Base-by-base conservation (phyloP, 202 grass and related monocot genomes). In the Hordeum pubiflorum region DNA sequence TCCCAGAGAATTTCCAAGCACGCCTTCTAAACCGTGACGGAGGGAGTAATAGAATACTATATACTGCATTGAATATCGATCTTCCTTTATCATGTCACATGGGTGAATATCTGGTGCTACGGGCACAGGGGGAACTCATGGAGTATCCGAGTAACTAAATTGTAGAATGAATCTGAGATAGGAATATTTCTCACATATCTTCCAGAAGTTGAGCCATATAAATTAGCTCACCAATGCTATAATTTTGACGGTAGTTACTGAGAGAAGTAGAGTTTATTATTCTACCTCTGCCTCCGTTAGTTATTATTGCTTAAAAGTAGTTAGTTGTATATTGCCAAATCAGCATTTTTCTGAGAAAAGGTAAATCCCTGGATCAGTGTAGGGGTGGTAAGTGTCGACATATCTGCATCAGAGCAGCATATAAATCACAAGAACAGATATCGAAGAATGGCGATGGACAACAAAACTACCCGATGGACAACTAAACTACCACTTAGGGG, bases 361-460 rank as follows among this genome's bases (percentile, higher is more conserved):
- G 65, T 6, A 6, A 69, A 69, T 24, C 11, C 37, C 65, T 41
- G 37, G 65, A 69, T 41, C 37, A 69, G 65, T 69, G 18, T 43
- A 23, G 65, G 20, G 65, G n/a, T 37, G 11, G 15, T 10, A 69
- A 21, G 10, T 14, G 65, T 43, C 12, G 5, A 69, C 20, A 14
- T 41, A 21, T 21, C 65, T 21, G 18, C 22, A 43, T 3, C 65
- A 69, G 12, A 26, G 34, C 36, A 68, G 36, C 18, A 59, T 59
- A 39, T 78, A 78, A 54, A 54, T 54, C 50, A 54, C 18, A 67
- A 79, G 79, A 71, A 46, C 14, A 79, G 38, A 67, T 52, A 41
- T 33, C 39, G 63, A 54, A 73, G 6, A 86, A 75, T 11, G 10
- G 55, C 31, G 23, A 12, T 26, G 41, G 18, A 12, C 37, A 79